Base-by-base conservation (phyloP, 2,329 filamentous ascomycete species). In the Exophiala calicioides region DNA sequence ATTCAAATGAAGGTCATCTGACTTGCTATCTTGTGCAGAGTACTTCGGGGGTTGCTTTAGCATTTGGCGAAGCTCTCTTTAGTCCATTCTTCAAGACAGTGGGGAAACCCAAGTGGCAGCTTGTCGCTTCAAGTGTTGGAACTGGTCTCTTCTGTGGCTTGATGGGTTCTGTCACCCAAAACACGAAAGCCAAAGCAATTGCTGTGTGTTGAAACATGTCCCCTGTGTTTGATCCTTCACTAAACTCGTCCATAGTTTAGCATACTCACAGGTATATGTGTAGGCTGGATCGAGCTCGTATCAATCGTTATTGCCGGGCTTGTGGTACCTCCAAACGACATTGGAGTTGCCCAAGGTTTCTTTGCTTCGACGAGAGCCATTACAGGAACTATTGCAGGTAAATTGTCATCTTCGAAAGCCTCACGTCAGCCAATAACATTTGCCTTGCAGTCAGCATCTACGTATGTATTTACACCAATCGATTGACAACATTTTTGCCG, bases 301-400 rank as follows among this genome's bases (percentile, higher is more conserved):
- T 54, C 59, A 4, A 48, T 62, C 18, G 56, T 59, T 31, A 55
- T 53, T 43, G 50, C 44, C 18, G 51, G 58, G 5, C 47, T 61
- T 27, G 50, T 58, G n/a, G 58, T 50, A 40, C 47, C 55, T 12
- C 56, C 58, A 3, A 52, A 56, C 34, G 59, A 62, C 24, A 60
- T 62, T 29, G 59, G 59, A 24, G 52, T 60, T 18, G 55, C 58
- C 10, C 57, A 56, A 34, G 53, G 58, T n/a, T 58, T 61, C 23
- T 50, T 60, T 15, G 52, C 50, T 3, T 59, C 58, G 19, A 55
- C 52, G 5, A 53, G 58, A 49, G 44, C 49, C 24, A 44, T 58
- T 6, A 48, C 49, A 3, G 60, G 60, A 5, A 58, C 58, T 8
- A 50, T 62, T 35, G 57, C 36, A 4, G 31, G 47, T 50, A 41